Evolutionary conservation across 352 stramenopile genomes (phyloP).

Genomic region (Phytophthora brassicae): DNA sequence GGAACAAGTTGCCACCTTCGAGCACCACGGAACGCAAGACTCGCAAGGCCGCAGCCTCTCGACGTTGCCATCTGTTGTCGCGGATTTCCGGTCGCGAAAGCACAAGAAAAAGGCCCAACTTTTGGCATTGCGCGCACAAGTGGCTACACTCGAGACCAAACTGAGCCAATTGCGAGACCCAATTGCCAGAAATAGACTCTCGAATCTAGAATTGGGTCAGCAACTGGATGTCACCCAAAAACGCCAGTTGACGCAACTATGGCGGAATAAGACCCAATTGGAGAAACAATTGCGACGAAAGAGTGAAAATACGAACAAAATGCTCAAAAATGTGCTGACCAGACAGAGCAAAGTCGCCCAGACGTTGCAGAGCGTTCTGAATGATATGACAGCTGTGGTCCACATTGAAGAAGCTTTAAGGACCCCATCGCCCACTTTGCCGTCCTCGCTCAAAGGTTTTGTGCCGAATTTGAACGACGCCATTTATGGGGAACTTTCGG

Average conservation of each 20-base stretch:
- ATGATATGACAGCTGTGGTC: constrained; percentile 15
- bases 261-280: constrained; percentile 11
- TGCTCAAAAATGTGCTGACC: constrained; percentile 12
- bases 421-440: constrained; percentile 12
- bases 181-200: background rate
- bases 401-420: constrained; percentile 24
- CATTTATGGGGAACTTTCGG: constrained; percentile 22
- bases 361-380: constrained; percentile 10
- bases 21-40: constrained; percentile 19
- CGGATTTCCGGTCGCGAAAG: too few relatives aligned
- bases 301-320: constrained; percentile 14
- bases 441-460: constrained; percentile 11
- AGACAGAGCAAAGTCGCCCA: constrained; percentile 18
- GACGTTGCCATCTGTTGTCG: too few relatives aligned
- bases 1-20: background rate
- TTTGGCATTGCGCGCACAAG: constrained; percentile 20
- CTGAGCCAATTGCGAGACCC: constrained; percentile 8
- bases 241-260: constrained; percentile 5
- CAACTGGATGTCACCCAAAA: constrained; percentile 15
- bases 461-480: constrained; percentile 23
- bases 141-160: constrained; percentile 10
- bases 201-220: background rate
- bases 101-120: constrained; percentile 31
- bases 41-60: constrained; percentile 25
- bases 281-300: constrained; percentile 15